Evolutionary conservation across 2,329 filamentous ascomycete genomes (phyloP), one percentile per base, ranked within the genome.

Genomic region (Claviceps arundinis): DNA sequence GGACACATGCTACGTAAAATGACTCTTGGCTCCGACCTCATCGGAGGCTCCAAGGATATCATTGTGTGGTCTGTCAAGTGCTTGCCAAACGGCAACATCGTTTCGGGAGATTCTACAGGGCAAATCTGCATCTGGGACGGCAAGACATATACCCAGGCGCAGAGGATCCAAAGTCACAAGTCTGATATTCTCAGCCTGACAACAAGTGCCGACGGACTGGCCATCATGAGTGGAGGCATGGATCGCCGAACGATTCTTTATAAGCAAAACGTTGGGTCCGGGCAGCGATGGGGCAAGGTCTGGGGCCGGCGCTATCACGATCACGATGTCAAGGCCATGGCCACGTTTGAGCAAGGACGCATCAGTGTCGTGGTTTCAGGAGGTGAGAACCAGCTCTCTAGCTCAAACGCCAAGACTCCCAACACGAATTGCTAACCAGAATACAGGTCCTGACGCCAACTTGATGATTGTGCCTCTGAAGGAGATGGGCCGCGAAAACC

Each of bases 311-410:
- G 89, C 62, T 90, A 91, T 63, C 93, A 98, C 64, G 81, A 85
- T 46, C 90, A 97, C 66, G 93, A 98, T 70, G 89, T 97, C 61
- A 97, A 97, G 71, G 81, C 89, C 1, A 87, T 97, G 81, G 87
- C 89, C 37, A 83, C 87, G 0, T 97, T 91, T 57, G 93, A 98
- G 67, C 84, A 84, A 50, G 82, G 79, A 49, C 81, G 81, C 48
- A 80, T 95, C 62, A 97, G 89, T 62, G 82, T 97, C 52, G 75
- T 95, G 11, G 87, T 95, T 16, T 94, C 91, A 56, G 93, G 93
- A 78, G 93, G 89, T 87, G 73, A 68, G 75, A 65, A 54, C 30
- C 9, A 34, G 9, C n/a, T 6, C 22, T 19, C 17, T 16, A 30
- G 24, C 26, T 41, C 19, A 40, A 26, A 47, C 34, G 11, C 1